Evolutionary conservation across 768 basidiomycete species (phyloP).

Genomic region (Xerocomellus amylosporus): DNA sequence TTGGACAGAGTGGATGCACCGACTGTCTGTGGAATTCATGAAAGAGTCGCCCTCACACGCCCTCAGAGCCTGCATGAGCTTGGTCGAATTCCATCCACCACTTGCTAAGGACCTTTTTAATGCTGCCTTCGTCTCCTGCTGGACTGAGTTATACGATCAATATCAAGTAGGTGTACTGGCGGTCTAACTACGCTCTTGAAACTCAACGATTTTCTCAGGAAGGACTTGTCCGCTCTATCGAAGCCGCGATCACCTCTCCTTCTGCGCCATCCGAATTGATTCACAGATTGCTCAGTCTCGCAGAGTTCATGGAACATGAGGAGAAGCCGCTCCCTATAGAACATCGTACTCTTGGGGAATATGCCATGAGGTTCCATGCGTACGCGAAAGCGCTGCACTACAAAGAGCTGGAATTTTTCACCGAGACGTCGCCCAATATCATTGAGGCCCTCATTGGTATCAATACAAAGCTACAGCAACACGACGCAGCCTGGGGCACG

Average conservation of each 20-base stretch:
- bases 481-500: conserved; percentile 97
- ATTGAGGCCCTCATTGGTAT: conserved; percentile 95
- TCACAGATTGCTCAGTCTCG: conserved; percentile 86
- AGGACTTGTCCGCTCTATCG: conserved; percentile 88
- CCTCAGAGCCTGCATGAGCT: conserved; percentile 91
- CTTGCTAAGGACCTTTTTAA: conserved; percentile 95
- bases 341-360: conserved; percentile 88
- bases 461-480: conserved; percentile 94
- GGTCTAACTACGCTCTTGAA: not conserved
- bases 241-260: conserved; percentile 75
- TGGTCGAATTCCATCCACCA: conserved; percentile 89
- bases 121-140: conserved; percentile 96
- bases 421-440: conserved; percentile 84
- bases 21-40: conserved; percentile 92
- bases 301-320: conserved; percentile 99
- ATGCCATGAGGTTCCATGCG: conserved; percentile 89
- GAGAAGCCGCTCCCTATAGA: conserved; percentile 95
- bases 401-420: conserved; percentile 96
- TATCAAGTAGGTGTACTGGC: conserved; percentile 66
- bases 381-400: conserved; percentile 98
- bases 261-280: conserved; percentile 84
- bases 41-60: conserved; percentile 98
- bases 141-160: conserved; percentile 92
- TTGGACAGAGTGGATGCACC: conserved; percentile 95
- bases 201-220: conserved; percentile 53